Conservation (phyloP, 176 grass and related monocot species). For the Zoysia pacifica region DNA sequence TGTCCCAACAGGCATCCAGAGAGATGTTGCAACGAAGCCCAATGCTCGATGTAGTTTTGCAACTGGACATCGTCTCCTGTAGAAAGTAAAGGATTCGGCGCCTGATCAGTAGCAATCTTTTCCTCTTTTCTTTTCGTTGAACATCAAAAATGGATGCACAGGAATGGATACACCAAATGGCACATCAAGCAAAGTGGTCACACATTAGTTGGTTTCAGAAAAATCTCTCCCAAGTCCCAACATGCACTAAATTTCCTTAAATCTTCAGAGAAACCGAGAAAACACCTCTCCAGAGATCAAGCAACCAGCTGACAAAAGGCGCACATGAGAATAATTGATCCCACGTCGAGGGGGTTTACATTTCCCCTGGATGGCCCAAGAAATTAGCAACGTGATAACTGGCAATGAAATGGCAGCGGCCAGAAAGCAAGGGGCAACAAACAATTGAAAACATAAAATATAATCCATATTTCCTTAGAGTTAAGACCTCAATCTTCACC, state of each 20-base stretch:
- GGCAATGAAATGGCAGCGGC: neutral
- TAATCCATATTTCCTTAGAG: constrained; percentile 6
- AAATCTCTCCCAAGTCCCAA: neutral
- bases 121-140: neutral
- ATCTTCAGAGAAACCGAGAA: neutral
- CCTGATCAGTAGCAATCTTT: neutral
- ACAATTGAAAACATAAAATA: neutral
- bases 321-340: neutral
- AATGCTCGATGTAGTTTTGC: too few relatives aligned
- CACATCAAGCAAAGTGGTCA: too few relatives aligned
- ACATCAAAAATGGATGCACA: neutral
- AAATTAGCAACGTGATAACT: neutral
- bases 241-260: neutral
- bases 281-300: too few relatives aligned
- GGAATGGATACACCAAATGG: neutral
- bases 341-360: neutral
- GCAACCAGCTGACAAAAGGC: too few relatives aligned
- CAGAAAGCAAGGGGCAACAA: neutral
- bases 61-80: neutral
- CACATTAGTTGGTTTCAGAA: neutral
- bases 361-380: neutral
- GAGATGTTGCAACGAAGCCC: too few relatives aligned
- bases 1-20: too few relatives aligned
- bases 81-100: neutral
- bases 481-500: neutral